Evolutionary conservation across 2,329 filamentous ascomycete genomes (phyloP).

Genomic region (Hymenoscyphus occultus): DNA sequence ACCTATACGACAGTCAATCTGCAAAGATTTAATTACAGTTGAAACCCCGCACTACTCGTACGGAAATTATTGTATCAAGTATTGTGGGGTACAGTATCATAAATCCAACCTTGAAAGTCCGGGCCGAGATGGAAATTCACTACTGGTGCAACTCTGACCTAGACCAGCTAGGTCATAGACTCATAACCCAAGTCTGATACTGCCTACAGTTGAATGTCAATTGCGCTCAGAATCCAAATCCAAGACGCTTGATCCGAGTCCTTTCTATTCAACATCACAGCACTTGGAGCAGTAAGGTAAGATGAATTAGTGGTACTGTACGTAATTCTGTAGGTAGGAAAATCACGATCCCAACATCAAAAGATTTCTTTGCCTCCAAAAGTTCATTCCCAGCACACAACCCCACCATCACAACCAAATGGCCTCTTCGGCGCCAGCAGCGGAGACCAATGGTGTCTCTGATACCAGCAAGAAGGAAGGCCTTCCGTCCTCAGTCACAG

Average conservation of each 20-base stretch:
- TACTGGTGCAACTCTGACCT: neutral
- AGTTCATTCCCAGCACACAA: neutral
- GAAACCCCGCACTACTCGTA: too few species aligned
- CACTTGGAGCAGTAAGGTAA: neutral
- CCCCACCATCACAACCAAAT: neutral
- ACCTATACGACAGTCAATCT: too few species aligned
- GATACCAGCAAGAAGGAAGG: constrained; percentile 34
- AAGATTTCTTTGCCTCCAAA: neutral
- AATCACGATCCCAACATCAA: neutral
- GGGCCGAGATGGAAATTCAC: neutral
- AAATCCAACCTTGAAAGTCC: neutral
- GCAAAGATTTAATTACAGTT: too few species aligned
- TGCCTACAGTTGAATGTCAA: neutral
- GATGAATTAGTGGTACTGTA: neutral
- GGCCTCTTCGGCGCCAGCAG: constrained; percentile 1
- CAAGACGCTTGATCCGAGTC: neutral
- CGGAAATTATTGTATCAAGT: neutral
- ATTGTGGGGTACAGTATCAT: neutral
- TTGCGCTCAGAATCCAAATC: neutral
- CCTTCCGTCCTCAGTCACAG: constrained; percentile 62
- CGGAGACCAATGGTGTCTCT: neutral
- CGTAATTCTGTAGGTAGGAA: neutral
- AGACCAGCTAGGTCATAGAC: too few species aligned
- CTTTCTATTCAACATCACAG: neutral
- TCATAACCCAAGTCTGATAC: neutral